Percentiles rank a stretch among this genome's conserved stretches.
Conservation (phyloP, 2,329 filamentous ascomycete genomes). For the Arthrinium phaeospermum region DNA sequence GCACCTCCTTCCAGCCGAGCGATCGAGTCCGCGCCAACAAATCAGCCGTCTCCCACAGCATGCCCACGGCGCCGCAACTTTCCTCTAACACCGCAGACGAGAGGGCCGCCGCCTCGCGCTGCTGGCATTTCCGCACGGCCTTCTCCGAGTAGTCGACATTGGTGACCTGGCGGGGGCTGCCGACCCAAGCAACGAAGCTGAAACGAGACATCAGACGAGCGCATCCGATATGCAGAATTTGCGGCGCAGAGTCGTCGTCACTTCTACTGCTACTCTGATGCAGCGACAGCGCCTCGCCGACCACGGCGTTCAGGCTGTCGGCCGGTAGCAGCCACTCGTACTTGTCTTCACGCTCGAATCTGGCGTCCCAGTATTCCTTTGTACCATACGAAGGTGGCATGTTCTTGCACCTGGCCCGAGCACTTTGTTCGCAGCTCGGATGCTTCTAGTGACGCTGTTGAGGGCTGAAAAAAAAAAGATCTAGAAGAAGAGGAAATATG, state of each 20-base stretch:
- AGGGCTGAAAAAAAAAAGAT: not conserved
- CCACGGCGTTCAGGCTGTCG: conserved; percentile 5
- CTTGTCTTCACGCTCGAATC: conserved; percentile 16
- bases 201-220: conserved; percentile 20
- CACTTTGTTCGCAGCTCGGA: not conserved
- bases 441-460: not conserved
- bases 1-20: not conserved
- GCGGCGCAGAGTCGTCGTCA: not conserved
- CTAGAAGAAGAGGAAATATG: not conserved
- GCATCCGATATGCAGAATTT: conserved; percentile 20
- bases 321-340: conserved; percentile 22
- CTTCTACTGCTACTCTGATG: not conserved
- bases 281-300: not conserved
- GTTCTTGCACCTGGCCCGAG: not conserved
- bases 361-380: conserved; percentile 20
- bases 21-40: conserved; percentile 11
- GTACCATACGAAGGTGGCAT: conserved; percentile 22
- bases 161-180: conserved; percentile 12
- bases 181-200: conserved; percentile 16
- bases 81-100: not conserved
- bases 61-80: not conserved
- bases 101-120: conserved; percentile 6
- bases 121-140: conserved; percentile 10
- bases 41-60: conserved; percentile 19
- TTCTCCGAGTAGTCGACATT: conserved; percentile 20